These are phyloP conservation scores for Carpinus viminea DNA, from an alignment of 306 rosid species.

Conservation along the genomic window DNA sequence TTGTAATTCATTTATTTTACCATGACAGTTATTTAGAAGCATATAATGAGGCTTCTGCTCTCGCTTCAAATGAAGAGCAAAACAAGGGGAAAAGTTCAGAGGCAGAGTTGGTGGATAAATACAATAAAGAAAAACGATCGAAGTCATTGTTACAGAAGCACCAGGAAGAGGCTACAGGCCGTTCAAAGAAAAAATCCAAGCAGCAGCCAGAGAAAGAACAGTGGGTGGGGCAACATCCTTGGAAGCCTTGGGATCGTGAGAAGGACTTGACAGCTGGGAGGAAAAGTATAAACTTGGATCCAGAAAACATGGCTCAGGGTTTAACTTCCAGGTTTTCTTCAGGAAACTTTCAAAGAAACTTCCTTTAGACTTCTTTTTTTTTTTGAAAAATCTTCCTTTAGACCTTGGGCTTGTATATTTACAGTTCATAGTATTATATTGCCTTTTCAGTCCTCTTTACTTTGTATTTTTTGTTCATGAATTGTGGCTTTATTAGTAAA, in stretches of 20 bases:
- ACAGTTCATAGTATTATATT: not conserved
- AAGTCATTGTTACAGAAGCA: slow-evolving; percentile 77
- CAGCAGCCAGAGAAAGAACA: slow-evolving; percentile 57
- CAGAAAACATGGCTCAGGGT: slow-evolving; percentile 67
- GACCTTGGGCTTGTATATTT: not conserved
- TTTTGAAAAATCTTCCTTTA: too few species aligned
- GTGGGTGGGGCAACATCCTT: slow-evolving; percentile 89
- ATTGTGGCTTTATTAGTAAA: not conserved
- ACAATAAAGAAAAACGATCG: slow-evolving; percentile 74
- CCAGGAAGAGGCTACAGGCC: slow-evolving; percentile 53
- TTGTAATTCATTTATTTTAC: slow-evolving; percentile 24
- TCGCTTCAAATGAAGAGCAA: slow-evolving; percentile 69
- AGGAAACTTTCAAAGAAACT: slow-evolving; percentile 74
- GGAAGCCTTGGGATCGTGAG: slow-evolving; percentile 99
- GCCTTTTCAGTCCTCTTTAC: not conserved
- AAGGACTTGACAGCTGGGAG: slow-evolving; percentile 85
- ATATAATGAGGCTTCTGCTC: slow-evolving; percentile 73
- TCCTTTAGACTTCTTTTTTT: slow-evolving; percentile 74
- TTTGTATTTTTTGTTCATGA: not conserved
- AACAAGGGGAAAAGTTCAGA: slow-evolving; percentile 53
- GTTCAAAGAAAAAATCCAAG: slow-evolving; percentile 66
- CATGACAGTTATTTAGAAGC: slow-evolving; percentile 84
- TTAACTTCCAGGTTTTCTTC: slow-evolving; percentile 81
- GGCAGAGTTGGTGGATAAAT: slow-evolving; percentile 86
- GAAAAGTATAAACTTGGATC: slow-evolving; percentile 64